Evolutionary conservation across 305 asterid genomes (phyloP).

Genomic region (Fraxinus ornus): DNA sequence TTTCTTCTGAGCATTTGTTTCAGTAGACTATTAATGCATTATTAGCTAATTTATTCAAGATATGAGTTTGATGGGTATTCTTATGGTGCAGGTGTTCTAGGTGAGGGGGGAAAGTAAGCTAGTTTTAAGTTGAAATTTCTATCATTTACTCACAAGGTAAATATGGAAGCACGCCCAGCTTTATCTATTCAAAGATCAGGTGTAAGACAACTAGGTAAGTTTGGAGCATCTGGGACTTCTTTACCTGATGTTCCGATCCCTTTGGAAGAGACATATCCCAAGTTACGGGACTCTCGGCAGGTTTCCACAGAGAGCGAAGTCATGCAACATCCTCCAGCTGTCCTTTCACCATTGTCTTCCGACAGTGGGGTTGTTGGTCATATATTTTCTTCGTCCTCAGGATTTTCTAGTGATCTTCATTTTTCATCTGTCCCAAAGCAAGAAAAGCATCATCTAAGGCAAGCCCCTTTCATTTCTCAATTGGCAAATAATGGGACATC

Average conservation of each 20-base stretch:
- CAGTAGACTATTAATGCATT: background rate
- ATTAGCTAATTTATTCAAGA: background rate
- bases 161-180: constrained; percentile 35
- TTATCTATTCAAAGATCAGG: constrained; percentile 61
- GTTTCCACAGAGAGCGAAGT: constrained; percentile 37
- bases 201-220: constrained; percentile 49
- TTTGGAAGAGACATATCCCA: constrained; percentile 51
- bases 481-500: constrained; percentile 56
- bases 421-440: constrained; percentile 54
- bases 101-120: constrained; percentile 22
- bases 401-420: constrained; percentile 62
- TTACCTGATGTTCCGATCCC: constrained; percentile 54
- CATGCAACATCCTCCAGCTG: constrained; percentile 42
- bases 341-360: constrained; percentile 47
- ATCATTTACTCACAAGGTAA: constrained; percentile 15
- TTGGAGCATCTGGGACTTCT: constrained; percentile 58
- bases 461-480: constrained; percentile 64
- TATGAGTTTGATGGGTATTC: background rate
- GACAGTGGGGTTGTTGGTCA: constrained; percentile 62
- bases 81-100: background rate
- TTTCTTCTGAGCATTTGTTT: background rate
- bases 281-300: constrained; percentile 37
- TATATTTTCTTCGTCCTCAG: constrained; percentile 67
- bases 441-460: constrained; percentile 56
- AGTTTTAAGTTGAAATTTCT: constrained; percentile 23